Conservation (phyloP, 1,284 basidiomycete species). For the Pseudozyma pruni region DNA sequence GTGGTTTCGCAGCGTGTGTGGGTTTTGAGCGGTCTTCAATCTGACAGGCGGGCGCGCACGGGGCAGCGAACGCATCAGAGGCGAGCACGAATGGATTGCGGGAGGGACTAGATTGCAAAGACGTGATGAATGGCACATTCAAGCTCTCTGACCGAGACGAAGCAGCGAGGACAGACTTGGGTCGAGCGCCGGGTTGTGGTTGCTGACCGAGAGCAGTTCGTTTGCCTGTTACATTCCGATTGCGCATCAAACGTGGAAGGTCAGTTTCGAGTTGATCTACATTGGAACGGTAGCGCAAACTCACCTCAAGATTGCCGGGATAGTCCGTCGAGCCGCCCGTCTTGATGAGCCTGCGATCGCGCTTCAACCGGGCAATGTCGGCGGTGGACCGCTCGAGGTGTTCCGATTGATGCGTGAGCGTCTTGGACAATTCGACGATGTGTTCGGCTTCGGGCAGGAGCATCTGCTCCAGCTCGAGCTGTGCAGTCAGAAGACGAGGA, state of each 20-base stretch:
- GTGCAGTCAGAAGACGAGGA: not conserved
- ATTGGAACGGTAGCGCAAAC: not conserved
- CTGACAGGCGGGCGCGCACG: too few relatives aligned
- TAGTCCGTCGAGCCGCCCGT: constrained; percentile 11
- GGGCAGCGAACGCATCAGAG: too few relatives aligned
- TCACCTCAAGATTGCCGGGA: constrained; percentile 32
- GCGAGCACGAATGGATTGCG: not conserved
- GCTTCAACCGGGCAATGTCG: constrained; percentile 21
- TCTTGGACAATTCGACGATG: constrained; percentile 36
- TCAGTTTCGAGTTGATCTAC: not conserved
- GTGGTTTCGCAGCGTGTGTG: too few relatives aligned
- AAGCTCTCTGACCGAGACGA: not conserved
- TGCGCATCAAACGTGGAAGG: not conserved
- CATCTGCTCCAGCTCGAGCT: constrained; percentile 36
- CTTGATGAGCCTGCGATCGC: constrained; percentile 28
- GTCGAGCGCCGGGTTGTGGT: constrained; percentile 15
- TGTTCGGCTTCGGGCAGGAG: constrained; percentile 52
- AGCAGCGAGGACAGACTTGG: constrained; percentile 12
- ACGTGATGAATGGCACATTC: too few relatives aligned
- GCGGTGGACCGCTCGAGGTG: constrained; percentile 14
- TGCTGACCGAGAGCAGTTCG: constrained; percentile 13
- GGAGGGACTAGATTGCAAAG: not conserved
- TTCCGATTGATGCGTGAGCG: constrained; percentile 22
- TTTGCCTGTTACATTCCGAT: constrained; percentile 4
- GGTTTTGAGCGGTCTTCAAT: too few relatives aligned